Evolutionary conservation across 371 early-diverging fungal genomes (phyloP), one percentile per base, ranked within the genome.

Genomic region (Rhizopus arrhizus): DNA sequence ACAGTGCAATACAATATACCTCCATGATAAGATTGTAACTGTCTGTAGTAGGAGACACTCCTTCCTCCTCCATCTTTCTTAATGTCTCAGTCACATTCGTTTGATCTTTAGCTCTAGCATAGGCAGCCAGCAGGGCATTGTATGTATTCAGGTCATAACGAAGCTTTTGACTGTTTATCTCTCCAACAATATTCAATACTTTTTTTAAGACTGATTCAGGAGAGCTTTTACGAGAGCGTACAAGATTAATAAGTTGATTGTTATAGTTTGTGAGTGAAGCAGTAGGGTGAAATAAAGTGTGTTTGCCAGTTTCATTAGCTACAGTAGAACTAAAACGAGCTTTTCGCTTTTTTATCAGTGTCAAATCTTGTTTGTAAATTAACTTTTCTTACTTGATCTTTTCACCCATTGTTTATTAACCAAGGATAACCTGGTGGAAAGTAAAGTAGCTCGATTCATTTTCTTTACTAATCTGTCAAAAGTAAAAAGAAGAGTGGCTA

Each of bases 61-160:
- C 70, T 7, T 68, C 47, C 1, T 60, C 51, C 42, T 68, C 60
- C 78, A 81, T 81, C 9, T 72, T 62, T 15, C 63, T 13, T 12
- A 81, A 48, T 0, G 65, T 69, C 1, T 43, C 45, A 32, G 68
- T 22, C 5, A 70, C 29, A 0, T 52, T 46, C 3, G 38, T 13
- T 9, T 33, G 31, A 12, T 77, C 70, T 33, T 53, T 59, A 8
- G 62, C 61, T n/a, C 70, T 74, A 38, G 70, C 69, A 59, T 80
- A 81, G 11, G 74, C 80, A 6, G 70, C 59, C 40, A 85, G 54
- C 0, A 85, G 56, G 0, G 78, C 74, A 59, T 80, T 81, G 66
- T 83, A 76, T 0, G 83, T 82, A 42, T 67, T 69, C n/a, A 73
- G 33, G 53, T 85, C 84, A 5, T 80, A 77, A 13, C 69, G 49